Evolutionary conservation across 805 yeast species (phyloP).

Genomic region (Schizosaccharomyces cryophilus): DNA sequence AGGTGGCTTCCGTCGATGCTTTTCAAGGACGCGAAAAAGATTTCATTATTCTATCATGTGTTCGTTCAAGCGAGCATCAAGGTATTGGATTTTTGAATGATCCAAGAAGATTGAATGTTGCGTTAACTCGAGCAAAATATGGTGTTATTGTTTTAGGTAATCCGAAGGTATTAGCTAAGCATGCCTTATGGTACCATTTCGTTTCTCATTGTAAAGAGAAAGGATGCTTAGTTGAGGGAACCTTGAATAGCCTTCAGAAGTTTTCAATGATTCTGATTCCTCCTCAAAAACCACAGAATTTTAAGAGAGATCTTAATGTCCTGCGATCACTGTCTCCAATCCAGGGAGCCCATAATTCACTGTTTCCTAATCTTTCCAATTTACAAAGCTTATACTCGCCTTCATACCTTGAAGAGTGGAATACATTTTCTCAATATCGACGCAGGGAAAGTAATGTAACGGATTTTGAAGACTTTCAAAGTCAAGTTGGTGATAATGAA

Average conservation of each 20-base stretch:
- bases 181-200: conserved; percentile 55
- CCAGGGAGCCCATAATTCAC: neutral
- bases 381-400: neutral
- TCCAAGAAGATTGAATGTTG: conserved; percentile 70
- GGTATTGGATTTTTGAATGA: conserved; percentile 67
- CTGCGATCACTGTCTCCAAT: neutral
- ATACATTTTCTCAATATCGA: neutral
- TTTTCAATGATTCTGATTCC: conserved; percentile 28
- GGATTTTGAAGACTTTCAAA: neutral
- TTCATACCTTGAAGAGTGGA: neutral
- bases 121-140: conserved; percentile 65
- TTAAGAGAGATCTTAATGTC: conserved; percentile 8
- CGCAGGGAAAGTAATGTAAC: neutral
- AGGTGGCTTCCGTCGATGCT: conserved; percentile 86
- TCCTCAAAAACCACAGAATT: conserved; percentile 13
- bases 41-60: conserved; percentile 54
- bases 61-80: conserved; percentile 51
- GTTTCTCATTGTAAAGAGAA: conserved; percentile 55
- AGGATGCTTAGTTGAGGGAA: conserved; percentile 79
- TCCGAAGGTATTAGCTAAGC: conserved; percentile 48
- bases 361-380: neutral
- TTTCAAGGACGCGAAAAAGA: conserved; percentile 83
- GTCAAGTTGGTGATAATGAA: conserved; percentile 1
- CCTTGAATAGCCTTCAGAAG: conserved; percentile 51
- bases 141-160: conserved; percentile 67